Percentiles rank a stretch among this genome's conserved stretches.
These are phyloP conservation scores for Volvox africanus DNA, from an alignment of 139 green algal species.

Conservation along the genomic window DNA sequence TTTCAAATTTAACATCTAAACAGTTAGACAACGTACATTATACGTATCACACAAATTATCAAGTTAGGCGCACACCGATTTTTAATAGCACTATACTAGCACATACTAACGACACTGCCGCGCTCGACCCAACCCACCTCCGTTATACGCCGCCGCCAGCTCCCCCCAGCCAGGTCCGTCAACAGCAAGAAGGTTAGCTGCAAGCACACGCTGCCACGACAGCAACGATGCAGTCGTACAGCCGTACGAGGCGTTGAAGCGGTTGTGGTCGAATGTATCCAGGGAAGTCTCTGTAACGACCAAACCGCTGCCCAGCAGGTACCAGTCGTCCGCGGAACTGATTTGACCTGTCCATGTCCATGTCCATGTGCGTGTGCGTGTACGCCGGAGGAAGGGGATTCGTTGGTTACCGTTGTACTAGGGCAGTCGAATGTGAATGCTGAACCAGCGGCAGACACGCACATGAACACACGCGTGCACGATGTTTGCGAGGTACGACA, in stretches of 20 bases:
- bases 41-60: too few species aligned
- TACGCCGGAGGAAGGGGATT: background rate
- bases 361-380: too few species aligned
- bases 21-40: too few species aligned
- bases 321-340: slow-evolving; percentile 69
- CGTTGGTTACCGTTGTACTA: too few species aligned
- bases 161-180: slow-evolving; percentile 68
- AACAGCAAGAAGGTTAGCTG: slow-evolving; percentile 73
- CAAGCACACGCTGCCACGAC: slow-evolving; percentile 77
- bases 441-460: too few species aligned
- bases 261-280: slow-evolving; percentile 67
- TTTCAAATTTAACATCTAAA: too few species aligned
- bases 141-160: slow-evolving; percentile 78
- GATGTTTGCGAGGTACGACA: too few species aligned
- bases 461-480: too few species aligned
- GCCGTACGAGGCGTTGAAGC: slow-evolving; percentile 57
- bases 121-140: slow-evolving; percentile 33
- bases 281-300: slow-evolving; percentile 76
- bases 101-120: too few species aligned
- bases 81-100: too few species aligned
- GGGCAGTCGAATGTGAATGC: background rate
- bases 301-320: slow-evolving; percentile 69
- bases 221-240: slow-evolving; percentile 61
- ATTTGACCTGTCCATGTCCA: slow-evolving; percentile 65
- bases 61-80: too few species aligned